These are phyloP conservation scores for Colletotrichum eremochloae DNA, from an alignment of 2,329 filamentous ascomycete genomes.

Conservation along the genomic window DNA sequence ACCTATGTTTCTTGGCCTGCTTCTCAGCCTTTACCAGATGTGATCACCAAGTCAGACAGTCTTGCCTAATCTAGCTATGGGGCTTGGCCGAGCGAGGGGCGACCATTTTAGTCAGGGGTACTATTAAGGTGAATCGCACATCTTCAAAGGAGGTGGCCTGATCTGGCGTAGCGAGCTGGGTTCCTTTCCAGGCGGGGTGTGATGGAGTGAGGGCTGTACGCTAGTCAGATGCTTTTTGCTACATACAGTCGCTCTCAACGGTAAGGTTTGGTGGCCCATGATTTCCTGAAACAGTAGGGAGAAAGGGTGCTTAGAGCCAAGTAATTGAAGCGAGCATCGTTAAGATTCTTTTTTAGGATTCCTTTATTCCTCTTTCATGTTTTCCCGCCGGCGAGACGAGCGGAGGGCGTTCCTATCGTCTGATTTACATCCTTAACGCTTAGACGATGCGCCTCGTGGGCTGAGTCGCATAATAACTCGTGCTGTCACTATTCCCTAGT, in stretches of 20 bases:
- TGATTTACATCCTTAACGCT: conserved; percentile 20
- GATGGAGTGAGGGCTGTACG: background rate
- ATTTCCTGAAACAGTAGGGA: conserved; percentile 32
- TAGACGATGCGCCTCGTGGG: conserved; percentile 3
- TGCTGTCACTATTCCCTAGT: background rate
- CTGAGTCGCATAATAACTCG: conserved; percentile 4
- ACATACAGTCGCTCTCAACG: background rate
- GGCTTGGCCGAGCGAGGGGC: background rate
- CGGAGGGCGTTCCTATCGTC: conserved; percentile 13
- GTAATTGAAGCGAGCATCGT: background rate
- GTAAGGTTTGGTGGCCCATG: conserved; percentile 6
- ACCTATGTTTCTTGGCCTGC: background rate
- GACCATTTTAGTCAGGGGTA: conserved; percentile 27
- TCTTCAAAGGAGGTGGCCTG: background rate
- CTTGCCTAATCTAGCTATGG: conserved; percentile 14
- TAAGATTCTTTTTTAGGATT: background rate
- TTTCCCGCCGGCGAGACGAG: background rate
- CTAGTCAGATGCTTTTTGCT: conserved; percentile 22
- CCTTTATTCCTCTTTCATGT: background rate
- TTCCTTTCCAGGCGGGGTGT: background rate
- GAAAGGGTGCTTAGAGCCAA: background rate
- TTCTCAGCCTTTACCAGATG: conserved; percentile 2
- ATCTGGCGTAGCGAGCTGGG: background rate
- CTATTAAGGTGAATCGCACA: background rate
- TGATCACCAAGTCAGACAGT: background rate